Evolutionary conservation across 345 rosid genomes (phyloP).

Genomic region (Gossypium longicalyx): DNA sequence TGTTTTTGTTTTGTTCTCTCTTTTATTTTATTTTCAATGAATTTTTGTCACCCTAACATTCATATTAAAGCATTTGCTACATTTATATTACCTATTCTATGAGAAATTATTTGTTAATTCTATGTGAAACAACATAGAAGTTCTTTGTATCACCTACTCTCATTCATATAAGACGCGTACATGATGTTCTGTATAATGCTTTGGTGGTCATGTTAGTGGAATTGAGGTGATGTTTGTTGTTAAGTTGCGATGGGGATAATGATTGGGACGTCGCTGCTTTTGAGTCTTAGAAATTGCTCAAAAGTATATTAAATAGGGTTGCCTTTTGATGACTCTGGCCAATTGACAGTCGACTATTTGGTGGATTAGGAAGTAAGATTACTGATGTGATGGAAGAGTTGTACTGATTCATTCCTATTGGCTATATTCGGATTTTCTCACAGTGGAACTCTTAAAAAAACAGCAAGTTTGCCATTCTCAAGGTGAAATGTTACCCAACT

Average conservation of each 20-base stretch:
- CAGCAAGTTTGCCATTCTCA: background rate
- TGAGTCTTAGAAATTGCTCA: background rate
- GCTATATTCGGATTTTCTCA: background rate
- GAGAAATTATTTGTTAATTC: background rate
- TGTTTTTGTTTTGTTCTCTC: background rate
- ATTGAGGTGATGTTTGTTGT: background rate
- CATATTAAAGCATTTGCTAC: background rate
- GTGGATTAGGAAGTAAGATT: background rate
- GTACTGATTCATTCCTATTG: background rate
- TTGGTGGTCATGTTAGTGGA: slow-evolving; percentile 3
- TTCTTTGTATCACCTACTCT: background rate
- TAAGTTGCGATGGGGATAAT: background rate
- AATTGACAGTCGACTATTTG: background rate
- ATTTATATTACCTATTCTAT: background rate
- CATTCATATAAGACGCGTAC: background rate
- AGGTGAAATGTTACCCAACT: background rate
- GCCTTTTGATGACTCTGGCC: background rate
- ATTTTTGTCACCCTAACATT: background rate
- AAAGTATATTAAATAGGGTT: background rate
- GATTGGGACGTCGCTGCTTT: background rate
- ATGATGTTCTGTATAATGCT: background rate
- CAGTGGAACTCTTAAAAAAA: background rate
- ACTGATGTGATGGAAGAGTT: background rate
- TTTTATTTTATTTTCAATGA: background rate
- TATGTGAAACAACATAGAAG: background rate